Percentiles rank a stretch among this genome's conserved stretches.
phyloP scores from a whole-genome alignment of 495 filamentous ascomycete species.

The Hypoxylon perforatum region DNA sequence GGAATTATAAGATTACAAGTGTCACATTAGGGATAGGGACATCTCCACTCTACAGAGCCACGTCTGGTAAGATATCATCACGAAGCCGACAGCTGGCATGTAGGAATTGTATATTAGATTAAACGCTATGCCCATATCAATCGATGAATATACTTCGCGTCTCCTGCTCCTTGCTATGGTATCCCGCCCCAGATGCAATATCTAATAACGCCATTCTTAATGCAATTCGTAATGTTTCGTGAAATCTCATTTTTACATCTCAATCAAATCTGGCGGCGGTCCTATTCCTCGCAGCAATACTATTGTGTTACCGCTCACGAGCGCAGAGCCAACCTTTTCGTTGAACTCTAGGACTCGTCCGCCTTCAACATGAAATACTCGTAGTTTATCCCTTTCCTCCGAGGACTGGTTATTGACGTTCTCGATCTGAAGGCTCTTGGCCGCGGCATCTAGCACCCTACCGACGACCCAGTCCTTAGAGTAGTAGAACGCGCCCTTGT shows the following conservation, averaged over 20 bases:
- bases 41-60: conserved; percentile 21
- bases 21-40: not conserved
- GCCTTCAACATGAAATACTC: conserved; percentile 92
- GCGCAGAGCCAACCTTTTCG: conserved; percentile 77
- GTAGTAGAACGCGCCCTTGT: conserved; percentile 85
- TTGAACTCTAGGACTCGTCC: conserved; percentile 86
- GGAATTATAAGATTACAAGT: conserved; percentile 51
- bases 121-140: conserved; percentile 15
- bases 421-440: conserved; percentile 79
- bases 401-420: conserved; percentile 88
- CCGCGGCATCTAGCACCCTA: conserved; percentile 86
- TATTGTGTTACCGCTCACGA: conserved; percentile 85
- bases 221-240: conserved; percentile 32
- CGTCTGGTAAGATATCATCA: conserved; percentile 5
- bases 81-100: not conserved
- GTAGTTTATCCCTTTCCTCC: conserved; percentile 78
- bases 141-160: conserved; percentile 12
- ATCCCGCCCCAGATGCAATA: conserved; percentile 33
- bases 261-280: conserved; percentile 60
- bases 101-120: conserved; percentile 13
- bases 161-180: conserved; percentile 10
- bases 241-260: conserved; percentile 42
- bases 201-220: conserved; percentile 38
- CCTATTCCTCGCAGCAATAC: conserved; percentile 89
- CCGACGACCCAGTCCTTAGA: conserved; percentile 88